phyloP scores from a whole-genome alignment of 1,284 basidiomycete genomes.

The Ceratobasidium papillatum region DNA sequence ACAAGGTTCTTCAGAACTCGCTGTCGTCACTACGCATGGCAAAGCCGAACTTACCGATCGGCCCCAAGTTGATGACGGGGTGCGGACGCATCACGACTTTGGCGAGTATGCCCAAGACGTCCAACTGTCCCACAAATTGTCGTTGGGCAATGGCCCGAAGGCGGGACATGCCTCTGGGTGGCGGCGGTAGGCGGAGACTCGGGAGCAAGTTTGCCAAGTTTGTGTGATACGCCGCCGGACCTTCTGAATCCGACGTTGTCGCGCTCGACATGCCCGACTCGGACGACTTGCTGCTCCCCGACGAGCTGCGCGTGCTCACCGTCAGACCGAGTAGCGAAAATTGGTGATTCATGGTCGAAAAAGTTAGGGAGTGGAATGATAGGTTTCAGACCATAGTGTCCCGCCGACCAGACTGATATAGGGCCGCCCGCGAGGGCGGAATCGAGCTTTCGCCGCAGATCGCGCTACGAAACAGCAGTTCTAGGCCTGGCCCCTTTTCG shows the following conservation, averaged over 20 bases:
- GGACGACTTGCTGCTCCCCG: background rate
- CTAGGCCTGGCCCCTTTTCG: slow-evolving; percentile 5
- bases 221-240: slow-evolving; percentile 27
- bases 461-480: background rate
- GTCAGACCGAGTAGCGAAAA: slow-evolving; percentile 16
- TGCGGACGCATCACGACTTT: slow-evolving; percentile 80
- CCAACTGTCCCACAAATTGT: slow-evolving; percentile 55
- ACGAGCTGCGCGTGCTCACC: background rate
- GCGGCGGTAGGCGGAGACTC: slow-evolving; percentile 13
- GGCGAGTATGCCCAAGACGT: slow-evolving; percentile 83
- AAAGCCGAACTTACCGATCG: slow-evolving; percentile 66
- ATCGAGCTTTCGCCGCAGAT: slow-evolving; percentile 35
- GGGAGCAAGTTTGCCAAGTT: slow-evolving; percentile 12
- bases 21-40: background rate
- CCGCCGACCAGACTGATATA: background rate
- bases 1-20: background rate
- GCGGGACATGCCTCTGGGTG: slow-evolving; percentile 22
- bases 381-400: no score
- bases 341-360: background rate
- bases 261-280: background rate
- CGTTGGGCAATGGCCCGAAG: slow-evolving; percentile 11
- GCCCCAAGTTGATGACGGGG: slow-evolving; percentile 82
- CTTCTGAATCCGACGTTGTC: background rate
- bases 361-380: background rate
- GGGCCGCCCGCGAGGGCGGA: slow-evolving; percentile 11